phyloP scores from a whole-genome alignment of 176 grass and related monocot species.

The Raddia distichophylla region DNA sequence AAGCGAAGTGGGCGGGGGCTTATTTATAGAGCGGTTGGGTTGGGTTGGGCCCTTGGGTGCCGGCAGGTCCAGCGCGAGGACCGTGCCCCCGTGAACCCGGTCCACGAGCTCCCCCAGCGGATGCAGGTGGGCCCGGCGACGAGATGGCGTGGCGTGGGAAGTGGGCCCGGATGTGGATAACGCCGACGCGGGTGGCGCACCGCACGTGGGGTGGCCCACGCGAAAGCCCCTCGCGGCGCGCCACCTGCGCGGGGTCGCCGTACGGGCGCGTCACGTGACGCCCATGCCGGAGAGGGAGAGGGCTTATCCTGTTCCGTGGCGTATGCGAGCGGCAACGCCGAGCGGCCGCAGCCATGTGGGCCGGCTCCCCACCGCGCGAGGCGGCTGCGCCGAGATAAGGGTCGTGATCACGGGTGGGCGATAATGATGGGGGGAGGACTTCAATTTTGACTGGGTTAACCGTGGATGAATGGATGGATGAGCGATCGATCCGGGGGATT shows the following conservation, averaged over 20 bases:
- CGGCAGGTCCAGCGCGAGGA: not conserved
- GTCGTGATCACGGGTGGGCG: not conserved
- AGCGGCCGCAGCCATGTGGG: not conserved
- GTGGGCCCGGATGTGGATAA: constrained; percentile 42
- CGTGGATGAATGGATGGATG: not conserved
- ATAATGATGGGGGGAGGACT: not conserved
- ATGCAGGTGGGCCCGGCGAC: not conserved
- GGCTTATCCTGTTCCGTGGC: too few species aligned
- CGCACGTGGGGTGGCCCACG: constrained; percentile 46
- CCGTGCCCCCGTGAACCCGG: not conserved
- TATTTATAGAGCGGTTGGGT: constrained; percentile 51
- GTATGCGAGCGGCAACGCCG: not conserved
- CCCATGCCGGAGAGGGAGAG: not conserved
- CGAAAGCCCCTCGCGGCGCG: constrained; percentile 3
- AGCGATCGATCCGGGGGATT: not conserved
- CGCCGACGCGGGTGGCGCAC: constrained; percentile 32
- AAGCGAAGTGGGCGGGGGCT: not conserved
- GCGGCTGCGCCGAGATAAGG: too few species aligned
- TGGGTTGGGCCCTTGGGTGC: too few species aligned
- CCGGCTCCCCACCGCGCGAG: not conserved
- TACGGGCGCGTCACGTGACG: constrained; percentile 37
- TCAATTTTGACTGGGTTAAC: not conserved
- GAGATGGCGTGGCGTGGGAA: constrained; percentile 6
- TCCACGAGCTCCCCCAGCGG: not conserved
- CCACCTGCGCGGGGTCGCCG: constrained; percentile 3